Evolutionary conservation across 139 green algal species (phyloP).

Genomic region (Chlorokybus atmophyticus): DNA sequence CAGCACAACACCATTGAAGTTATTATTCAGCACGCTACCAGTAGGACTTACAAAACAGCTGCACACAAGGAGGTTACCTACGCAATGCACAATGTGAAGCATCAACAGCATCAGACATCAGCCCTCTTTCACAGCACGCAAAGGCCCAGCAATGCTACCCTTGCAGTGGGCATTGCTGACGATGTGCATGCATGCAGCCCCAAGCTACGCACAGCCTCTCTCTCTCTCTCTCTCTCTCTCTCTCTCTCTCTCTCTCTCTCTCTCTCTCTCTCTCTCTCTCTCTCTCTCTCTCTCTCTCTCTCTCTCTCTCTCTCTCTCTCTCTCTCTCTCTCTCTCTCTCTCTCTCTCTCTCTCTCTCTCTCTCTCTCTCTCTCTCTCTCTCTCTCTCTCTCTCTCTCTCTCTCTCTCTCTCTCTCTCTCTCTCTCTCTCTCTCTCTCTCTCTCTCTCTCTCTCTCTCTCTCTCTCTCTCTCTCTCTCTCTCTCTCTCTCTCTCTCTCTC

Average conservation of each 20-base stretch:
- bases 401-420: not conserved
- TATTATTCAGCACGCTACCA: too few species aligned
- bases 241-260: not conserved
- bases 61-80: too few species aligned
- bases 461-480: not conserved
- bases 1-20: too few species aligned
- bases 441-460: not conserved
- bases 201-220: too few species aligned
- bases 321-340: constrained; percentile 1
- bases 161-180: too few species aligned
- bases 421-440: not conserved
- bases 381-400: too few species aligned
- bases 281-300: constrained; percentile 3
- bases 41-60: too few species aligned
- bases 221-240: not conserved
- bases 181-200: too few species aligned
- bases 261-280: constrained; percentile 3
- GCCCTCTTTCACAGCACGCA: too few species aligned
- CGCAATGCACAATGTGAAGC: too few species aligned
- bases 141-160: too few species aligned
- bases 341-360: not conserved
- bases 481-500: not conserved
- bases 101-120: too few species aligned
- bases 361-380: not conserved
- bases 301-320: not conserved